Conservation (phyloP, 176 grass and related monocot genomes). For the barley (Hordeum vulgare) region MorexV3_pseudomolecules_assembly NC_058519.1:631413821-631414320, state of each 20-base stretch:
- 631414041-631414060: constrained; percentile 63
- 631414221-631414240: background rate
- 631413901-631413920: constrained; percentile 63
- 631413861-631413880: constrained; percentile 64
- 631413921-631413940: constrained; percentile 83
- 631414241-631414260: background rate
- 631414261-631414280: background rate
- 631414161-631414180: background rate
- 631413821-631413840: background rate
- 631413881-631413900: constrained; percentile 73
- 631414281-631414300: background rate
- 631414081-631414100: constrained; percentile 93
- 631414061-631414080: constrained; percentile 74
- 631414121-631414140: background rate
- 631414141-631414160: background rate
- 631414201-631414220: background rate
- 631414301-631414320: background rate
- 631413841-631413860: background rate
- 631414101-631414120: constrained; percentile 45
- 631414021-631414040: constrained; percentile 51
- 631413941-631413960: constrained; percentile 68
- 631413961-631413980: constrained; percentile 54
- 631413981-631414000: constrained; percentile 75
- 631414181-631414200: background rate
- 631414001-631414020: constrained; percentile 66